Conservation (phyloP, 225 moss, liverwort and hornwort genomes). For the Polytrichum formosum region DNA sequence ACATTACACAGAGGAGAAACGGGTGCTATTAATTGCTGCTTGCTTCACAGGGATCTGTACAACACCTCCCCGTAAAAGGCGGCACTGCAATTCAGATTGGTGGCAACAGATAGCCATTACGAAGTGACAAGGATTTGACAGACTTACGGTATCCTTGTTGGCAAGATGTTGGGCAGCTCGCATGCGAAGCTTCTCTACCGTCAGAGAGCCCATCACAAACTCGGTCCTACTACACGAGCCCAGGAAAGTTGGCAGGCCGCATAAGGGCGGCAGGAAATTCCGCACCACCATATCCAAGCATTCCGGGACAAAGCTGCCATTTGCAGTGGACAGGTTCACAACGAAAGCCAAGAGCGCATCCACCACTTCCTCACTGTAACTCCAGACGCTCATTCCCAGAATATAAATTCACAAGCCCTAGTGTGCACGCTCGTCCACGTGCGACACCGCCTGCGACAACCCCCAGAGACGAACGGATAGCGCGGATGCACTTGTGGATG, state of each 20-base stretch:
- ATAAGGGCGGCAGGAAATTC: slow-evolving; percentile 94
- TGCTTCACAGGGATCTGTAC: no score
- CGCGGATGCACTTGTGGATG: slow-evolving; percentile 34
- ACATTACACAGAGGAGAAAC: no score
- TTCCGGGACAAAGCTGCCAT: slow-evolving; percentile 69
- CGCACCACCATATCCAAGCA: slow-evolving; percentile 96
- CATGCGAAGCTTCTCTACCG: slow-evolving; percentile 56
- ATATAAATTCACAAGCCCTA: slow-evolving; percentile 65
- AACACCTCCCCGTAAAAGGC: no score
- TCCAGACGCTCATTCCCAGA: slow-evolving; percentile 96
- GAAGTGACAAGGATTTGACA: no score
- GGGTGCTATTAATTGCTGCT: no score
- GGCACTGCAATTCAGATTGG: no score
- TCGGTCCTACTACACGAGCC: slow-evolving; percentile 67
- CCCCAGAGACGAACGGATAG: slow-evolving; percentile 59
- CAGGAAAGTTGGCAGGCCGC: slow-evolving; percentile 72
- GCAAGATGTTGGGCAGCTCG: slow-evolving; percentile 55
- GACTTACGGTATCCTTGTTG: slow-evolving; percentile 52
- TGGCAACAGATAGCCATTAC: no score
- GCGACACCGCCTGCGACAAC: slow-evolving; percentile 76
- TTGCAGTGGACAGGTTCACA: slow-evolving; percentile 85
- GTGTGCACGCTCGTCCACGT: slow-evolving; percentile 64
- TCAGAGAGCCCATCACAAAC: slow-evolving; percentile 61
- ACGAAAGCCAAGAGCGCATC: slow-evolving; percentile 72
- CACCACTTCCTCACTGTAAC: slow-evolving; percentile 60